These are phyloP conservation scores for Dentipellis fragilis DNA, from an alignment of 768 basidiomycete species.

Conservation along the genomic window DNA sequence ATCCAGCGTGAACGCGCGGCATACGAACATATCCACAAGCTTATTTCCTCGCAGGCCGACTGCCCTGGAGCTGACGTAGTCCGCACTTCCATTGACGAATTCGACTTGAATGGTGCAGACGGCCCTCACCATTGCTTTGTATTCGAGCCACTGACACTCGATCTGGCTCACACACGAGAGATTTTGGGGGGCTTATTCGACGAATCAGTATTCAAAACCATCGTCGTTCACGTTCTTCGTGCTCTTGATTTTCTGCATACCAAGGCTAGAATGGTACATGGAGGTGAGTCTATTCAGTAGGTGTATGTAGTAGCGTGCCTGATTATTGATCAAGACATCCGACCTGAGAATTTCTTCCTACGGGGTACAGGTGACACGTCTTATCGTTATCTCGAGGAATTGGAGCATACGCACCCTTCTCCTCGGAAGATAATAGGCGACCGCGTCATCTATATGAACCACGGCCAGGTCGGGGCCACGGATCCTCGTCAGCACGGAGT, in stretches of 20 bases:
- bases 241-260: neutral
- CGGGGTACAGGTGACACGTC: neutral
- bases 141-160: neutral
- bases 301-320: neutral
- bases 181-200: neutral
- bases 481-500: neutral
- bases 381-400: neutral
- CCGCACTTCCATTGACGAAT: constrained; percentile 3
- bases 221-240: neutral
- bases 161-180: neutral
- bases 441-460: neutral
- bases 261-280: neutral
- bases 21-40: neutral
- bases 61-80: neutral
- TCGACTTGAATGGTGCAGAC: neutral
- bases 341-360: neutral
- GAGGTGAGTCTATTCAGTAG: neutral
- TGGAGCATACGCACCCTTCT: neutral
- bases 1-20: constrained; percentile 1
- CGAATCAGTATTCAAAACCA: neutral
- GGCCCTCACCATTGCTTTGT: constrained; percentile 1
- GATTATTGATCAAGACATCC: neutral
- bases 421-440: neutral
- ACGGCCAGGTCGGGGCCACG: neutral
- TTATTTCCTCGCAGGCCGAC: neutral